Evolutionary conservation across 176 grass and related monocot genomes (phyloP).

Genomic region (Phyllostachys edulis): DNA sequence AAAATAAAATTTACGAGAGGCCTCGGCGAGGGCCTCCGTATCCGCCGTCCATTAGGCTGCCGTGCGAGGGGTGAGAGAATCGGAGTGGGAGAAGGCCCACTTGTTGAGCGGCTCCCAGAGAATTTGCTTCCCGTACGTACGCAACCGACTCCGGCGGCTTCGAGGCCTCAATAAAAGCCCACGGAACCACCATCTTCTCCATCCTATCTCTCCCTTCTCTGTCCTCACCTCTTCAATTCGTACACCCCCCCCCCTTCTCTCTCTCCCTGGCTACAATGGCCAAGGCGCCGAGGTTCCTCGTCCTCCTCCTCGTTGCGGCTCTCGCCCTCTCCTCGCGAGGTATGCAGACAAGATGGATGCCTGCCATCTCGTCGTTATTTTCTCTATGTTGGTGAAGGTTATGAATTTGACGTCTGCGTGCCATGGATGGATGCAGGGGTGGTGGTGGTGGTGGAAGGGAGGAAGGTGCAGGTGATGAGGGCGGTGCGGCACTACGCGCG

Average conservation of each 20-base stretch:
- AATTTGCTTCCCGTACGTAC: conserved; percentile 20
- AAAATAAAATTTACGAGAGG: too few species aligned
- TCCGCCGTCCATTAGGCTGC: too few species aligned
- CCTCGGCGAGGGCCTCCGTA: too few species aligned
- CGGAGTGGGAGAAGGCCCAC: too few species aligned
- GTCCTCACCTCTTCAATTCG: too few species aligned
- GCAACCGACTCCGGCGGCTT: conserved; percentile 17
- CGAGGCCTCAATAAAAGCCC: conserved; percentile 51
- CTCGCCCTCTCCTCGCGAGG: conserved; percentile 41
- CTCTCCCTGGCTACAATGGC: conserved; percentile 20
- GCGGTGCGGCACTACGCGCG: neutral
- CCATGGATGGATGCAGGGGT: conserved; percentile 6
- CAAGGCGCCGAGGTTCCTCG: neutral
- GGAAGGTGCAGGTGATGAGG: conserved; percentile 33
- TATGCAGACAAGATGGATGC: neutral
- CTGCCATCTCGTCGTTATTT: neutral
- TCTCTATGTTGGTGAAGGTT: neutral
- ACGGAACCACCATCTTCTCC: neutral
- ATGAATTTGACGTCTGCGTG: neutral
- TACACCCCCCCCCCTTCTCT: neutral
- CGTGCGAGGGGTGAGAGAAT: too few species aligned
- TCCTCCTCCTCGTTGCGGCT: conserved; percentile 17
- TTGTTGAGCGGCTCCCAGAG: too few species aligned
- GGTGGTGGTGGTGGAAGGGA: conserved; percentile 22
- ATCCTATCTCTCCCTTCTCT: neutral